Conservation (phyloP, 805 yeast species). For the Candida nitratophila region DNA sequence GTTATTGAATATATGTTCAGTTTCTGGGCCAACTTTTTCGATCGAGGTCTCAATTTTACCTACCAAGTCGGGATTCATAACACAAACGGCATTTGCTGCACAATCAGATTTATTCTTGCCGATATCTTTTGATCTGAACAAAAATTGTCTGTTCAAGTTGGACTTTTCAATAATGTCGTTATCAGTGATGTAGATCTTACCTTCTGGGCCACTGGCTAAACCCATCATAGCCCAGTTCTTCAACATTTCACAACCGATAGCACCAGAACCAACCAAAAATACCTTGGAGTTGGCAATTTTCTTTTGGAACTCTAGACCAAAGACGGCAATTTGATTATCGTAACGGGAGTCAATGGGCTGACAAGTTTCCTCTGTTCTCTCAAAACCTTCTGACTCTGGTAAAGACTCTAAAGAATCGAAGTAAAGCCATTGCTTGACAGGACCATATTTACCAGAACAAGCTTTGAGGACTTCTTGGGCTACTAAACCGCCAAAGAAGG, state of each 20-base stretch:
- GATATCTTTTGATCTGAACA: conserved; percentile 91
- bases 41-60: conserved; percentile 71
- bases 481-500: conserved; percentile 86
- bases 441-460: conserved; percentile 91
- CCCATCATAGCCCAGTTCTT: conserved; percentile 98
- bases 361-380: conserved; percentile 65
- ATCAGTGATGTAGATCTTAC: conserved; percentile 81
- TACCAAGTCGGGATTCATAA: conserved; percentile 76
- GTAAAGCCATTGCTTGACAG: conserved; percentile 85
- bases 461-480: conserved; percentile 97
- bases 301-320: conserved; percentile 74
- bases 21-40: conserved; percentile 91
- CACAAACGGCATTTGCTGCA: conserved; percentile 77
- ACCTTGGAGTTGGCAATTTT: conserved; percentile 69
- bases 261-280: conserved; percentile 95
- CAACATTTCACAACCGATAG: conserved; percentile 98
- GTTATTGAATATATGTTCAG: conserved; percentile 81
- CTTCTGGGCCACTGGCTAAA: conserved; percentile 84
- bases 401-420: conserved; percentile 91
- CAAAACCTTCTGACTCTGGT: conserved; percentile 51
- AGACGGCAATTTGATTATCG: conserved; percentile 93
- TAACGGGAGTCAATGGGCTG: conserved; percentile 77
- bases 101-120: conserved; percentile 86
- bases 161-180: conserved; percentile 94
- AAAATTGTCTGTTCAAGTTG: conserved; percentile 91